Evolutionary conservation across 2,329 filamentous ascomycete species (phyloP).

Genomic region (Acrocalymma vagum): DNA sequence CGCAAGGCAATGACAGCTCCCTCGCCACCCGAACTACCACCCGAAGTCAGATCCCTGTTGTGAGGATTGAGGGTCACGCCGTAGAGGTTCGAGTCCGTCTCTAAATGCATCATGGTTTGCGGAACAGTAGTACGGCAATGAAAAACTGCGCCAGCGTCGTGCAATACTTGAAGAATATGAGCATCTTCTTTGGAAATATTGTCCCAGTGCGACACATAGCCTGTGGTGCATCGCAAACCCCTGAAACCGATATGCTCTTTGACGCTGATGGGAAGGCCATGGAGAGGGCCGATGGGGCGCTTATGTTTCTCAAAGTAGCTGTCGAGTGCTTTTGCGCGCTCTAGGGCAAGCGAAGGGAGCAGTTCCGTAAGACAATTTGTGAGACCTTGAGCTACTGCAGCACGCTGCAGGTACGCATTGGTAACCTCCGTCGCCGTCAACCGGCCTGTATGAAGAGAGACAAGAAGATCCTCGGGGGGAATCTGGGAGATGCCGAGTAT

Average conservation of each 20-base stretch:
- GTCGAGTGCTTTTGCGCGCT: constrained; percentile 52
- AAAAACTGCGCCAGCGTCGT: constrained; percentile 62
- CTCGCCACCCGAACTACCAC: constrained; percentile 66
- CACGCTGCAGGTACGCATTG: constrained; percentile 31
- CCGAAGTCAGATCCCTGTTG: constrained; percentile 60
- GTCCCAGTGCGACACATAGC: constrained; percentile 60
- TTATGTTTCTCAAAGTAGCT: constrained; percentile 45
- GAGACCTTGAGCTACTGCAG: constrained; percentile 36
- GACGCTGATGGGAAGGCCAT: constrained; percentile 61
- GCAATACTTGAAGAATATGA: constrained; percentile 56
- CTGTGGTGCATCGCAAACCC: constrained; percentile 58
- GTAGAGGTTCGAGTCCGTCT: constrained; percentile 61
- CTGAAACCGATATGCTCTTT: constrained; percentile 64
- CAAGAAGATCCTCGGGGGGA: constrained; percentile 27
- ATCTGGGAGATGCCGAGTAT: constrained; percentile 27
- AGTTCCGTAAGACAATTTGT: constrained; percentile 35
- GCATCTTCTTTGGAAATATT: constrained; percentile 55
- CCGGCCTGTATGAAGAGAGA: constrained; percentile 23
- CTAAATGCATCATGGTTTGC: constrained; percentile 63
- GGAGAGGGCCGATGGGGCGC: constrained; percentile 54
- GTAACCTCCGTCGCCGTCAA: constrained; percentile 34
- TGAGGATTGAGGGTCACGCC: constrained; percentile 64
- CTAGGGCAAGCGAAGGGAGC: constrained; percentile 47
- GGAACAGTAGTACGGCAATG: constrained; percentile 63
- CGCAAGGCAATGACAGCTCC: constrained; percentile 62